Percentiles rank a stretch among this genome's conserved stretches.
These are phyloP conservation scores for Dendryphion nanum DNA, from an alignment of 2,329 filamentous ascomycete genomes.

Conservation along the genomic window DNA sequence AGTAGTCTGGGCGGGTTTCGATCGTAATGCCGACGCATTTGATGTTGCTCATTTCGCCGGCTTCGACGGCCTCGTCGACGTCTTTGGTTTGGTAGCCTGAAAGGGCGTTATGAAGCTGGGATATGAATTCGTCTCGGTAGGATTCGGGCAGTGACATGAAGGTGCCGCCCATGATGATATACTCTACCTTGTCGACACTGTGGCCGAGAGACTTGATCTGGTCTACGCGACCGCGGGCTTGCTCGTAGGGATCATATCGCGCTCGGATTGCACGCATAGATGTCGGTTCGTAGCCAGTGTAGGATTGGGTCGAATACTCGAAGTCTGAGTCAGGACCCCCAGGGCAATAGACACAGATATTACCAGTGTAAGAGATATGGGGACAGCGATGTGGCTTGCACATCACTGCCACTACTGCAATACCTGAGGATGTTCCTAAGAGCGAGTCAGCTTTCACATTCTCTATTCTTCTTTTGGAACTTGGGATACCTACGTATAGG, in stretches of 20 bases:
- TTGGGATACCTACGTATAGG: conserved; percentile 68
- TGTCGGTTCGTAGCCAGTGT: conserved; percentile 97
- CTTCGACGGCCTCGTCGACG: conserved; percentile 92
- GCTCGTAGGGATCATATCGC: conserved; percentile 96
- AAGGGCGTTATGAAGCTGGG: conserved; percentile 92
- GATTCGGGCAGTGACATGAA: conserved; percentile 94
- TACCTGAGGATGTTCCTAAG: conserved; percentile 90
- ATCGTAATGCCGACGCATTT: conserved; percentile 99
- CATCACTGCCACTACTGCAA: conserved; percentile 98
- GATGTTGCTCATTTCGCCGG: conserved; percentile 92
- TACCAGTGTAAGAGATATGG: conserved; percentile 97
- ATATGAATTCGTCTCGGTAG: conserved; percentile 91
- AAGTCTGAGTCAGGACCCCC: conserved; percentile 98
- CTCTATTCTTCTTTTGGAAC: not conserved
- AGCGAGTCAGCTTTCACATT: conserved; percentile 6
- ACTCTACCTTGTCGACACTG: conserved; percentile 98
- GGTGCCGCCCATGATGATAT: conserved; percentile 99
- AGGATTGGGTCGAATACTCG: conserved; percentile 98
- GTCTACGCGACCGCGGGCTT: conserved; percentile 91
- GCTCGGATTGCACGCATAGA: conserved; percentile 98
- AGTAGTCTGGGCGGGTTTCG: conserved; percentile 96
- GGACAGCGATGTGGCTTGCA: conserved; percentile 98
- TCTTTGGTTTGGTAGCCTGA: conserved; percentile 93
- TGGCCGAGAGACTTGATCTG: conserved; percentile 95
- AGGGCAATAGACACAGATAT: conserved; percentile 98